Evolutionary conservation across 495 filamentous ascomycete genomes (phyloP).

Genomic region (Xylaria castorea): DNA sequence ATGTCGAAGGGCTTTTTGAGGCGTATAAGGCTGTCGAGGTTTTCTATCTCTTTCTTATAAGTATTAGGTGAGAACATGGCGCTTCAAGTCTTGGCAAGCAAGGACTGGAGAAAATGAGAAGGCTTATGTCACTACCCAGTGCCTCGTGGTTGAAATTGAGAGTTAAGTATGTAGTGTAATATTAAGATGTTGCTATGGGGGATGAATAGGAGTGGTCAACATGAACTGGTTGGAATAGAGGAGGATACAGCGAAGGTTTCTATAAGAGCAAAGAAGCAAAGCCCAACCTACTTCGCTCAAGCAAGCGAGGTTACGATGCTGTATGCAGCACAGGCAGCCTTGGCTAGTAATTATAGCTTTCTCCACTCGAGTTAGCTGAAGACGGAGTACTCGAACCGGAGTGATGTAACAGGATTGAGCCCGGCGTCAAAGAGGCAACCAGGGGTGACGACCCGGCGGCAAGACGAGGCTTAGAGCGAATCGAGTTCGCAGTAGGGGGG

Average conservation of each 20-base stretch:
- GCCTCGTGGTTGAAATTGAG: not conserved
- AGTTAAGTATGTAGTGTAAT: not conserved
- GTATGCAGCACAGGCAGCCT: constrained; percentile 16
- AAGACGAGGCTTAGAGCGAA: constrained; percentile 18
- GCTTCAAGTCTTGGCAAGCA: not conserved
- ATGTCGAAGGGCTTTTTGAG: constrained; percentile 61
- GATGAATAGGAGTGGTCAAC: not conserved
- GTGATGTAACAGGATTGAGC: constrained; percentile 12
- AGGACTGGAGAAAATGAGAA: not conserved
- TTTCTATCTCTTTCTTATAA: constrained; percentile 65
- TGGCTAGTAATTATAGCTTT: constrained; percentile 22
- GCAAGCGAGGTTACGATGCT: constrained; percentile 18
- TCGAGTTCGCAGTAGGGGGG: constrained; percentile 4
- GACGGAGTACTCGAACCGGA: constrained; percentile 4
- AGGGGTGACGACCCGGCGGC: constrained; percentile 16
- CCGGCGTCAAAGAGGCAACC: constrained; percentile 18
- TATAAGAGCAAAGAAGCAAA: not conserved
- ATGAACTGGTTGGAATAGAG: constrained; percentile 5
- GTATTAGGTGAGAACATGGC: constrained; percentile 45
- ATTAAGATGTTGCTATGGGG: not conserved
- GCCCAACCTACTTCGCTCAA: not conserved
- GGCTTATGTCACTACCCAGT: not conserved
- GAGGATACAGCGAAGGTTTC: not conserved
- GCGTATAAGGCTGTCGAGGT: constrained; percentile 62
- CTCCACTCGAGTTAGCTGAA: constrained; percentile 18